phyloP scores from a whole-genome alignment of 73 alveolate genomes.

The Effrenium voratum region DNA sequence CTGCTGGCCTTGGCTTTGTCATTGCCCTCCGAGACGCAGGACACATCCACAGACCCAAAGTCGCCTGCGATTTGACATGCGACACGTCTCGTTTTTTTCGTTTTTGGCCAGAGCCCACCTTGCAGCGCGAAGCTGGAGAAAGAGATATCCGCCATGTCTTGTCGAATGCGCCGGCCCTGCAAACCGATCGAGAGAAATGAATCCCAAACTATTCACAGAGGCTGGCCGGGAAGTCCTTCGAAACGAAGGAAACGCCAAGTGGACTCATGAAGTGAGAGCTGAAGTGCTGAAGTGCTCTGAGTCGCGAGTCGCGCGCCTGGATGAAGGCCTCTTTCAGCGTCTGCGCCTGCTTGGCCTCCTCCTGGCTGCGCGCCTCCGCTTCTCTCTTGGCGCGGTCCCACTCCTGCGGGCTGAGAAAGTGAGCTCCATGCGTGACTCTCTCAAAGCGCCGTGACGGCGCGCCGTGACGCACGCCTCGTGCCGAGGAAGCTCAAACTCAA shows the following conservation, averaged over 20 bases:
- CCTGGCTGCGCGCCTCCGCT: conserved; percentile 84
- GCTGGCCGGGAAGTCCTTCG: background rate
- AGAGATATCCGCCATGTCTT: conserved; percentile 63
- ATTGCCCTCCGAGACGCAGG: conserved; percentile 59
- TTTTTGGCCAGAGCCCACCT: conserved; percentile 1
- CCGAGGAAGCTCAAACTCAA: conserved; percentile 79
- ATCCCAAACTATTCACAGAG: background rate
- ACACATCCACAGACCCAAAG: conserved; percentile 71
- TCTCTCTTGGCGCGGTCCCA: conserved; percentile 77
- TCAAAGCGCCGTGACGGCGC: no score
- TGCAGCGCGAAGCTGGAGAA: conserved; percentile 47
- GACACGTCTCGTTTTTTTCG: background rate
- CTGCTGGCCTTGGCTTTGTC: conserved; percentile 8
- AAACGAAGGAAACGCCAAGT: background rate
- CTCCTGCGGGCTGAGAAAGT: background rate
- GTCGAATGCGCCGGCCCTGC: conserved; percentile 60
- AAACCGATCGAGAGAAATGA: background rate
- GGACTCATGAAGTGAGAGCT: background rate
- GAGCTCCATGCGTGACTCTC: background rate
- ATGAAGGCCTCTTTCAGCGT: conserved; percentile 16
- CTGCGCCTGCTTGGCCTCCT: conserved; percentile 39
- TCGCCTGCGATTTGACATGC: no score
- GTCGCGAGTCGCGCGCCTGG: background rate
- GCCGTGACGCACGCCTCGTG: conserved; percentile 3
- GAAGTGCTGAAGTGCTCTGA: no score